Conservation (phyloP, 257 asterid species). For the Penstemon newberryi region DNA sequence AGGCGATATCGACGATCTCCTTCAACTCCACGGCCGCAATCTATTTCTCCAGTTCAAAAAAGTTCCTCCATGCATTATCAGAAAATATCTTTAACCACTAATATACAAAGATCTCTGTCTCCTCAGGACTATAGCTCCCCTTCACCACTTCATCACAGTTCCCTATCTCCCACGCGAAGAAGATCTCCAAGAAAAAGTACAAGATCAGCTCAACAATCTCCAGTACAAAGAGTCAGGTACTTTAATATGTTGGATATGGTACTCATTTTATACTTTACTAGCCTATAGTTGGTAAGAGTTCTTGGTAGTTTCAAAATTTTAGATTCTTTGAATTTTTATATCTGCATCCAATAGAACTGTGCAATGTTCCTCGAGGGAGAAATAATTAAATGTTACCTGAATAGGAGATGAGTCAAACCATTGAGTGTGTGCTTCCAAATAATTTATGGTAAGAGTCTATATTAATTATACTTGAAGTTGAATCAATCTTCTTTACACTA, state of each 20-base stretch:
- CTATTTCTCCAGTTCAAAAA: constrained; percentile 51
- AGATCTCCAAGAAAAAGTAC: constrained; percentile 41
- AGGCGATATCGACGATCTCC: constrained; percentile 53
- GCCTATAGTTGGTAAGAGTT: background rate
- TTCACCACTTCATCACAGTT: constrained; percentile 44
- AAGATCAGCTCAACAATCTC: constrained; percentile 59
- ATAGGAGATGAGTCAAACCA: background rate
- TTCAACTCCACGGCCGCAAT: constrained; percentile 47
- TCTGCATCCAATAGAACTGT: constrained; percentile 4
- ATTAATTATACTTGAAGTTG: background rate
- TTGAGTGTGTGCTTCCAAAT: background rate
- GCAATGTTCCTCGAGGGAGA: constrained; percentile 3
- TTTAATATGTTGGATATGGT: constrained; percentile 10
- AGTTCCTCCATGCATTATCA: constrained; percentile 46
- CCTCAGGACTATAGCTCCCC: constrained; percentile 58
- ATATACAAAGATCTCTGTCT: constrained; percentile 44
- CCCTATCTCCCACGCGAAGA: constrained; percentile 54
- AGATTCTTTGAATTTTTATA: constrained; percentile 2
- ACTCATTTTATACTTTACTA: background rate
- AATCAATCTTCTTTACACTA: background rate
- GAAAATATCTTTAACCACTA: constrained; percentile 55
- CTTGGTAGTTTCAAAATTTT: constrained; percentile 16
- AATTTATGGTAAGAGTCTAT: background rate
- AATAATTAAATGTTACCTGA: background rate
- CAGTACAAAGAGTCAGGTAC: constrained; percentile 72